Percentiles rank a stretch among this genome's conserved stretches.
These are phyloP conservation scores for Vaccinium myrtillus DNA, from an alignment of 148 eudicot genomes.

Conservation along the genomic window DNA sequence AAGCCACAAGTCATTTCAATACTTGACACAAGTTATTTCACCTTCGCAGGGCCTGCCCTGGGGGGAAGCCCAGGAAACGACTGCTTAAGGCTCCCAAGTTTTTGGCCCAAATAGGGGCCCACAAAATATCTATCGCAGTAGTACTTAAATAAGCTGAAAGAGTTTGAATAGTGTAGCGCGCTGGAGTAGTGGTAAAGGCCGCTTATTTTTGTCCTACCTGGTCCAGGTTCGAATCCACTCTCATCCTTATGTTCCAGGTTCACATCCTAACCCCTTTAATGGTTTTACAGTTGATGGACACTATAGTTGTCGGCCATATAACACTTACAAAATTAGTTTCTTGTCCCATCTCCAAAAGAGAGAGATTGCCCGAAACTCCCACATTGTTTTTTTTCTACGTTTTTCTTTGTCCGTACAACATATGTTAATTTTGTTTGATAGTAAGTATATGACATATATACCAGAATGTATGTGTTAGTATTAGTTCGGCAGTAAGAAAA, in stretches of 20 bases:
- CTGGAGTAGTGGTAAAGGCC: neutral
- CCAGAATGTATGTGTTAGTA: neutral
- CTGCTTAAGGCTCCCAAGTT: neutral
- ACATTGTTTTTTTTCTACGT: neutral
- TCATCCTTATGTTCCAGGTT: neutral
- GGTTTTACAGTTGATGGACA: neutral
- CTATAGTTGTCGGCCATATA: neutral
- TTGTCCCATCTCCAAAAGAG: neutral
- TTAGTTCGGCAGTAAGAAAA: neutral
- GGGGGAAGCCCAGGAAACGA: neutral
- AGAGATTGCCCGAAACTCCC: neutral
- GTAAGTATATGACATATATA: neutral
- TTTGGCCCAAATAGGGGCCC: neutral
- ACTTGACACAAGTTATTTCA: neutral
- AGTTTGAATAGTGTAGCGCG: neutral
- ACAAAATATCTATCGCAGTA: neutral
- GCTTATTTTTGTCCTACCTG: neutral
- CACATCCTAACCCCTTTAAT: neutral
- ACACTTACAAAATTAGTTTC: neutral
- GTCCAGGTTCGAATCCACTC: neutral
- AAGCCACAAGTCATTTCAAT: no score
- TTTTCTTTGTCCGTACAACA: neutral
- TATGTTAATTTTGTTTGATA: neutral
- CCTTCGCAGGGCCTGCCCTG: neutral
- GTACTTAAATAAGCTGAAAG: neutral